Evolutionary conservation across 352 stramenopile species (phyloP).

Genomic region (Albugo laibachii): DNA sequence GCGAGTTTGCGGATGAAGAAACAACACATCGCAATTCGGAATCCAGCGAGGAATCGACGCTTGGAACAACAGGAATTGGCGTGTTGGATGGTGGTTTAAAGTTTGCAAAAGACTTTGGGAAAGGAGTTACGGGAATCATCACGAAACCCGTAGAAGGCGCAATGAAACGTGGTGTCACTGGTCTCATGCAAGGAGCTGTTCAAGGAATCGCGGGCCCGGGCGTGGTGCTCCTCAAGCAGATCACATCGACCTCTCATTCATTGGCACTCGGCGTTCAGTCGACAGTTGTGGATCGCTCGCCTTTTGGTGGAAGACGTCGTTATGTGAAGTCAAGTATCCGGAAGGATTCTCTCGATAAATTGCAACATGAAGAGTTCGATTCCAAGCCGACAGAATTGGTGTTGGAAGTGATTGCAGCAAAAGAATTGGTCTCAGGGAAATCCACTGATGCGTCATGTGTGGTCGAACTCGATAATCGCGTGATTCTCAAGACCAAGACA

Average conservation of each 20-base stretch:
- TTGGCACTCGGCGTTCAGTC: conserved; percentile 57
- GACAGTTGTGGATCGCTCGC: conserved; percentile 58
- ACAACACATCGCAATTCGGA: conserved; percentile 7
- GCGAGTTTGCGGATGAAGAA: conserved; percentile 41
- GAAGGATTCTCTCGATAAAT: conserved; percentile 4
- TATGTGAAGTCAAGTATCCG: conserved; percentile 15
- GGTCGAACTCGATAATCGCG: conserved; percentile 40
- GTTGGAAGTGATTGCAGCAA: conserved; percentile 50
- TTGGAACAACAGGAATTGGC: conserved; percentile 3
- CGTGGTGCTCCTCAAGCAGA: conserved; percentile 58
- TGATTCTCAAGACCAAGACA: conserved; percentile 49
- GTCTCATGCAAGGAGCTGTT: conserved; percentile 54
- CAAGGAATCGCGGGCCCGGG: conserved; percentile 60
- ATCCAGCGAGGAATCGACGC: conserved; percentile 4
- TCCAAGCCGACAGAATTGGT: conserved; percentile 12
- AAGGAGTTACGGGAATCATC: conserved; percentile 70
- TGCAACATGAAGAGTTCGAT: conserved; percentile 17
- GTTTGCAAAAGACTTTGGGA: conserved; percentile 71
- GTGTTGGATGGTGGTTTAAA: conserved; percentile 35
- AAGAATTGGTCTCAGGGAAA: conserved; percentile 43
- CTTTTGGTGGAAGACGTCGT: conserved; percentile 52
- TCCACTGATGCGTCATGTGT: conserved; percentile 65
- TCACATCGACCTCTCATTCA: conserved; percentile 72
- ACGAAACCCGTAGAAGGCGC: conserved; percentile 73
- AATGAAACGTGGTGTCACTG: conserved; percentile 53